Conservation (phyloP, 2,329 filamentous ascomycete genomes). For the Diaporthe aspalathi region DNA sequence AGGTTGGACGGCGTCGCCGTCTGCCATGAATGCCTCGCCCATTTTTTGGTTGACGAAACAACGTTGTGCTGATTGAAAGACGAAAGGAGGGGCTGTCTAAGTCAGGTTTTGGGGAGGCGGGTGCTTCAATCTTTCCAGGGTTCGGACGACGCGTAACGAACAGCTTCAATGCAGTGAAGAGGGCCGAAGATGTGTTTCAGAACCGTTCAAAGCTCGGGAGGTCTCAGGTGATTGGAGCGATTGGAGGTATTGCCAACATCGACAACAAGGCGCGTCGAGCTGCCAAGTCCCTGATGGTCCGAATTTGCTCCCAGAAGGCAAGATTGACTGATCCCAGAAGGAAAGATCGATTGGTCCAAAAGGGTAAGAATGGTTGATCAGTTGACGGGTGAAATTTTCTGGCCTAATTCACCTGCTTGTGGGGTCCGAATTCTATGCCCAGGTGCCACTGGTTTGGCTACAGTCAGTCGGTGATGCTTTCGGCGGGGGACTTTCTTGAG, state of each 20-base stretch:
- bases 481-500: not conserved
- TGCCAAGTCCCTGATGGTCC: not conserved
- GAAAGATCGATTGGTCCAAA: too few species aligned
- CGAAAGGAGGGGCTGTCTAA: not conserved
- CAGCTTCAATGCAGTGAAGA: not conserved
- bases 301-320: not conserved
- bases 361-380: too few species aligned
- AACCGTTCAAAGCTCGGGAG: not conserved
- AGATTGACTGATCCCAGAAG: too few species aligned
- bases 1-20: constrained; percentile 46
- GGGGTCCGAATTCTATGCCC: not conserved
- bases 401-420: not conserved
- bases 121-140: not conserved
- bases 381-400: too few species aligned
- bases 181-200: not conserved
- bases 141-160: not conserved
- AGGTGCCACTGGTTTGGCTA: not conserved
- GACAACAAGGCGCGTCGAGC: not conserved
- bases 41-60: constrained; percentile 12
- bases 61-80: not conserved
- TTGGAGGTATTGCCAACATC: not conserved
- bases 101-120: not conserved
- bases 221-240: not conserved
- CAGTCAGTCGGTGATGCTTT: not conserved
- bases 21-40: not conserved